Evolutionary conservation across 768 basidiomycete genomes (phyloP), one percentile per base, ranked within the genome.

Genomic region (Obba rivulosa): DNA sequence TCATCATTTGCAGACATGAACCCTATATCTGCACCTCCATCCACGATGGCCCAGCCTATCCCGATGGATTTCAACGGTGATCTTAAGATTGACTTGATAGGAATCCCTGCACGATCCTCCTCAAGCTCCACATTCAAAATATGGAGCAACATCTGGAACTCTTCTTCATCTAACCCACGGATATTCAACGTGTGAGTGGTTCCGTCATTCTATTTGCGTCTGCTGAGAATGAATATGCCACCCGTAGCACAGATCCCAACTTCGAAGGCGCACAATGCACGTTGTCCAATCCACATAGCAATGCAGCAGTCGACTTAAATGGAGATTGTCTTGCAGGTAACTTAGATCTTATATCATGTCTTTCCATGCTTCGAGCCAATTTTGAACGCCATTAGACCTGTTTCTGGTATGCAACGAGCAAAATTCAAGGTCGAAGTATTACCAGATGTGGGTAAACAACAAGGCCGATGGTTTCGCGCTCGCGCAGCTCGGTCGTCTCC

Each of bases 291-390:
- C 94, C 95, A 4, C 96, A 98, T 62, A 92, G 88, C 61, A 96
- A 94, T 65, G 94, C 93, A 0, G 86, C 93, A 16, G 78, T 98
- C 4, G 96, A 99, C 60, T 69, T 99, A 34, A 81, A 98, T 52
- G 96, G 96, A 11, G 96, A 99, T 64, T 98, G 96, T 64, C 74
- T 96, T 3, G 92, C 94, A 53, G 92, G 92, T 87, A 51, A 53
- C 73, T 67, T 9, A 20, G 34, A 8, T 8, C 23, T 41, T 4
- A 13, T 0, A 25, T 39, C 3, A 25, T 3, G 35, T 24, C 25
- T 35, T 25, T 2, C 34, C 8, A 36, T 8, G 10, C 17, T 1
- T 17, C 16, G 13, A 44, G 11, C 22, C 8, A 18, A 18, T 25
- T 10, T 39, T 25, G 14, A 40, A 13, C 14, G 14, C 23, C 25